phyloP scores from a whole-genome alignment of 768 basidiomycete species.

The Psilocybe tampanensis region DNA sequence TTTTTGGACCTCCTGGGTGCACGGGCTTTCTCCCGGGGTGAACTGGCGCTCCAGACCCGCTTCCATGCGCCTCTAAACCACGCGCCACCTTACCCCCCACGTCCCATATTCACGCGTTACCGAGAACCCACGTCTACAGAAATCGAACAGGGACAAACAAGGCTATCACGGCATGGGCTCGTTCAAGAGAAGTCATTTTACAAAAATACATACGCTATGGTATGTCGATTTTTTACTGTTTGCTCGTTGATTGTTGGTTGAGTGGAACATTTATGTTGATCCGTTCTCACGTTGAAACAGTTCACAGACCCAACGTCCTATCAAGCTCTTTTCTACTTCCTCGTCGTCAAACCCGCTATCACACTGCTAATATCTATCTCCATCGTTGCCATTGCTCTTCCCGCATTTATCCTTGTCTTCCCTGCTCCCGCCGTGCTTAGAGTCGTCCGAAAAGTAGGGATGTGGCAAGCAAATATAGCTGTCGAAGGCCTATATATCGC shows the following conservation, averaged over 20 bases:
- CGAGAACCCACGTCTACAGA: conserved; percentile 52
- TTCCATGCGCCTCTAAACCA: conserved; percentile 68
- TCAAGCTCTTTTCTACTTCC: conserved; percentile 86
- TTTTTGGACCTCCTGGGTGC: conserved; percentile 80
- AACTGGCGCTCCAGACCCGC: conserved; percentile 69
- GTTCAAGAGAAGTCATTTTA: conserved; percentile 74
- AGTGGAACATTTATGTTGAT: neutral
- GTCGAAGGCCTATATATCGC: conserved; percentile 66
- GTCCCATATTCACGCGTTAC: conserved; percentile 73
- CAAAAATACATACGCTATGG: conserved; percentile 82
- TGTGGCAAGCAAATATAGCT: conserved; percentile 85
- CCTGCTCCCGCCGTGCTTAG: conserved; percentile 73
- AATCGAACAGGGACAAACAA: conserved; percentile 43
- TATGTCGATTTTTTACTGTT: conserved; percentile 32
- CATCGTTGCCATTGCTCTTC: conserved; percentile 57
- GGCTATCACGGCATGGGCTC: conserved; percentile 22
- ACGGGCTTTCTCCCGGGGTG: conserved; percentile 67
- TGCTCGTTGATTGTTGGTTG: neutral
- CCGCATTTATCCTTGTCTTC: conserved; percentile 58
- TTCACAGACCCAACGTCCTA: conserved; percentile 84
- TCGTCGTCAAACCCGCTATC: conserved; percentile 84
- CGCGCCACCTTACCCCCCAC: conserved; percentile 64
- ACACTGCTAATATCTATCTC: conserved; percentile 64
- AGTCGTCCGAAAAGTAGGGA: conserved; percentile 63
- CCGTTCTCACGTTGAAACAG: conserved; percentile 36